Conservation (phyloP, 2,329 filamentous ascomycete species). For the Bipolaris bicolor region DNA sequence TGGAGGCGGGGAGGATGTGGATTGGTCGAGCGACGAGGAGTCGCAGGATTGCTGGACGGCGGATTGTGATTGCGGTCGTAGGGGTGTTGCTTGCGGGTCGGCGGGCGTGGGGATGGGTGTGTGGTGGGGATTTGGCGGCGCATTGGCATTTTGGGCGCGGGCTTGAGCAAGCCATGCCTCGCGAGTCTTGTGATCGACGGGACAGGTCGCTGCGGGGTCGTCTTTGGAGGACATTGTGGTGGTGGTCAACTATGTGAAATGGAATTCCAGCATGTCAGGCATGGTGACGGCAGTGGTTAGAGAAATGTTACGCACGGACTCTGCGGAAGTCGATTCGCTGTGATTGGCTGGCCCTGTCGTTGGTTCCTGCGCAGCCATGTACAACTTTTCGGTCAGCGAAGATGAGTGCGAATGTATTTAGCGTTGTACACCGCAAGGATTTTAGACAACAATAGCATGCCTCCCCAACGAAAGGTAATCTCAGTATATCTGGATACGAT, state of each 20-base stretch:
- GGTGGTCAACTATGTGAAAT: conserved; percentile 3
- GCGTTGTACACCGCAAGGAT: not conserved
- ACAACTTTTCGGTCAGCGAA: conserved; percentile 4
- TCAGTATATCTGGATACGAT: no score
- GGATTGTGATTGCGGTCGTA: conserved; percentile 21
- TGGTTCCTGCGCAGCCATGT: conserved; percentile 20
- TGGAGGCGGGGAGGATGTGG: conserved; percentile 29
- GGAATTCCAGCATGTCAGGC: conserved; percentile 11
- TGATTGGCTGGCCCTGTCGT: conserved; percentile 27
- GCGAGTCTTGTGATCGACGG: conserved; percentile 88
- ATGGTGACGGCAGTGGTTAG: conserved; percentile 27
- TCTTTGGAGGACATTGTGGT: conserved; percentile 38
- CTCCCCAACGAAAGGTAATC: no score
- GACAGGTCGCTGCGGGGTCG: conserved; percentile 62
- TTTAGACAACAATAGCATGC: no score
- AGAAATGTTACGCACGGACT: conserved; percentile 35
- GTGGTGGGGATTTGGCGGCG: conserved; percentile 27
- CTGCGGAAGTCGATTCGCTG: conserved; percentile 19
- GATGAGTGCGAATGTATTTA: not conserved
- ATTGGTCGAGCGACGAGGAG: conserved; percentile 46
- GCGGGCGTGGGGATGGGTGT: conserved; percentile 21
- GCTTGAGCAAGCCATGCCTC: conserved; percentile 83
- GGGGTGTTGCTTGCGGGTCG: conserved; percentile 13
- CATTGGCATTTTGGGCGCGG: conserved; percentile 50
- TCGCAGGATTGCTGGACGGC: conserved; percentile 45